Evolutionary conservation across 2,329 filamentous ascomycete species (phyloP).

Genomic region (Alternaria sp.): DNA sequence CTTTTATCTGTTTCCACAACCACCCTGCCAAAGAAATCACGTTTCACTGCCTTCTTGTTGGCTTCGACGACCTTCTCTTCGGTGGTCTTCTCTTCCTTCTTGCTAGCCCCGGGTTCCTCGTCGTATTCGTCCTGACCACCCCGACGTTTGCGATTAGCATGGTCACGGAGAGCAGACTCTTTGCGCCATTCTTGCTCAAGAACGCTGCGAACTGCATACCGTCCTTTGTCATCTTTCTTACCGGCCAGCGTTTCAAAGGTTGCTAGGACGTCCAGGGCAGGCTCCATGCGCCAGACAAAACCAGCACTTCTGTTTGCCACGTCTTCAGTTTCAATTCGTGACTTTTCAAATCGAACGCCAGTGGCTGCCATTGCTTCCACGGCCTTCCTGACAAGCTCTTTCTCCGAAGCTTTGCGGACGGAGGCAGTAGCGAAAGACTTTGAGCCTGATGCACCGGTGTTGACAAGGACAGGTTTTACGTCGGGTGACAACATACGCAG

Average conservation of each 20-base stretch:
- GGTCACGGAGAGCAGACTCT: slow-evolving; percentile 72
- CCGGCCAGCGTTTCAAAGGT: slow-evolving; percentile 73
- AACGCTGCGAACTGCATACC: slow-evolving; percentile 94
- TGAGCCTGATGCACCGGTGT: slow-evolving; percentile 59
- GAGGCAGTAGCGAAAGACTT: slow-evolving; percentile 70
- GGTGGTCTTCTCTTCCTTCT: slow-evolving; percentile 30
- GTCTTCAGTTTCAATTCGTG: slow-evolving; percentile 76
- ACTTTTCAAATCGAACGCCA: slow-evolving; percentile 81
- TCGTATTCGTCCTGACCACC: slow-evolving; percentile 40
- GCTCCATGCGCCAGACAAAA: slow-evolving; percentile 95
- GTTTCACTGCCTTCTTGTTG: slow-evolving; percentile 62
- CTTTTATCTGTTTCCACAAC: slow-evolving; percentile 61
- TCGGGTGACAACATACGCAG: slow-evolving; percentile 85
- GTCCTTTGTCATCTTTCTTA: slow-evolving; percentile 72
- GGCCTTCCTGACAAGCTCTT: slow-evolving; percentile 78
- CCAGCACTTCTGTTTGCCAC: slow-evolving; percentile 59
- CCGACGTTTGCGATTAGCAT: slow-evolving; percentile 68
- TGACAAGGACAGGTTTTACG: slow-evolving; percentile 87
- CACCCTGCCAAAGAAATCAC: slow-evolving; percentile 86
- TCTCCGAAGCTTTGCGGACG: slow-evolving; percentile 86
- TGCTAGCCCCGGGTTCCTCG: slow-evolving; percentile 22
- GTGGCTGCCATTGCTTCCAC: slow-evolving; percentile 84
- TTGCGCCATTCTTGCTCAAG: slow-evolving; percentile 88
- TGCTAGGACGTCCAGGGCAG: slow-evolving; percentile 80
- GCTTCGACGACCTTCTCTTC: slow-evolving; percentile 36